Evolutionary conservation across 106 monocot species (phyloP), one percentile per base, ranked within the genome.

Genomic region (Acorus gramineus): DNA sequence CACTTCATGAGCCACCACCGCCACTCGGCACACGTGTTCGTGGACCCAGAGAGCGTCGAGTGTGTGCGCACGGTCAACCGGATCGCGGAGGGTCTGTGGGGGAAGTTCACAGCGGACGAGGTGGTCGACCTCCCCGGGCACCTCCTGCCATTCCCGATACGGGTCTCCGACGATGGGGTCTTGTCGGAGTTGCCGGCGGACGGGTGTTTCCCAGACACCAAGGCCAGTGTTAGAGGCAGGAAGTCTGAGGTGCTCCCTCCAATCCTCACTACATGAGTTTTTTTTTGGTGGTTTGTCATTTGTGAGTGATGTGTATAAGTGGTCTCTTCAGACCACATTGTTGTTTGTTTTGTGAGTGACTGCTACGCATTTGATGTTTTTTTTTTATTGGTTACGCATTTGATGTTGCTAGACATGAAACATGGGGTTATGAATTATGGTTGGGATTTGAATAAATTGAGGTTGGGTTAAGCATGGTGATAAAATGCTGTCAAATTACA

Each of bases 91-190:
- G 45, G 50, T 0, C 14, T 80, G 52, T 83, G 83, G 87, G 75
- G 76, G 47, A 69, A 59, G 72, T 87, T 67, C 49, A 52, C 57
- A 0, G 81, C 73, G 14, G 73, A 81, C 52, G 65, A 65, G 46
- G 70, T 88, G 44, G 55, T 81, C 10, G 73, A 84, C 57, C 73
- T 88, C 50, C 81, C 70, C 3, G 84, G 88, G 3, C 88, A 84
- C 76, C 57, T 88, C 42, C 75, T 88, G 0, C 83, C 80, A 0
- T 83, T 80, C 55, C 87, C 83, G 8, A 60, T 87, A n/a, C 56
- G 56, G 60, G 83, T 87, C 5, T 83, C 74, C 7, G 66, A 72
- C 12, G 57, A 42, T 10, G 83, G 87, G 44, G 69, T 65, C 53
- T 42, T 83, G 13, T 56, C 64, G 2, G 86, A 87, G 48, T 62